Conservation (phyloP, 345 rosid genomes). For the Schrenkiella parvula region DNA sequence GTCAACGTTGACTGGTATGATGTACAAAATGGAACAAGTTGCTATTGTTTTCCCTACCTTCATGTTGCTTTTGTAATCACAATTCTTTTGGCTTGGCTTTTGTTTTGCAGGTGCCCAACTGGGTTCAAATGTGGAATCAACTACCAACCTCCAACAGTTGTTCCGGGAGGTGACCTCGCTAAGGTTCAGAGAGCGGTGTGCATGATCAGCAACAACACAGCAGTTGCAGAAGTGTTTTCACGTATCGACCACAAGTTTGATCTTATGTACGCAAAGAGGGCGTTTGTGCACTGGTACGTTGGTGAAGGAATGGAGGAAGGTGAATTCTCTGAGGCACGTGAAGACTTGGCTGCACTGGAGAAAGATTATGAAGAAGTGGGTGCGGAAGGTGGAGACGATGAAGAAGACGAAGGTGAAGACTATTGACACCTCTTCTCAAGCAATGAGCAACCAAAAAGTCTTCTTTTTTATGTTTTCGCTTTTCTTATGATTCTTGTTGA, state of each 20-base stretch:
- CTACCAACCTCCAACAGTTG: slow-evolving; percentile 64
- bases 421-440: slow-evolving; percentile 27
- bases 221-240: slow-evolving; percentile 61
- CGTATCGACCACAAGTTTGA: slow-evolving; percentile 64
- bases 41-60: background rate
- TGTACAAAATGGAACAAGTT: background rate
- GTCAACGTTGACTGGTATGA: slow-evolving; percentile 69
- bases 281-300: slow-evolving; percentile 69
- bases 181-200: slow-evolving; percentile 62
- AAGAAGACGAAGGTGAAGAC: slow-evolving; percentile 61
- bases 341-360: slow-evolving; percentile 47
- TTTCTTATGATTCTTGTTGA: slow-evolving; percentile 20
- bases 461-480: background rate
- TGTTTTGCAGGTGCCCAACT: slow-evolving; percentile 54
- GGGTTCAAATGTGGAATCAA: slow-evolving; percentile 71
- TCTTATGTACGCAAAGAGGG: slow-evolving; percentile 65
- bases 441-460: background rate
- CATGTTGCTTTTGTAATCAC: background rate
- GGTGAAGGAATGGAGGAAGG: slow-evolving; percentile 83
- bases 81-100: background rate
- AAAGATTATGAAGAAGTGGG: slow-evolving; percentile 64
- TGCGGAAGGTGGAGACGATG: slow-evolving; percentile 60
- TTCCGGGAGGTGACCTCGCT: slow-evolving; percentile 67
- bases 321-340: slow-evolving; percentile 69
- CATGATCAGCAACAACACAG: slow-evolving; percentile 70